A percentile compares a stretch with the other conserved stretches of the same genome.
These are phyloP conservation scores for Arxiozyma bovina DNA, from an alignment of 1,139 yeast genomes.

Conservation along the genomic window DNA sequence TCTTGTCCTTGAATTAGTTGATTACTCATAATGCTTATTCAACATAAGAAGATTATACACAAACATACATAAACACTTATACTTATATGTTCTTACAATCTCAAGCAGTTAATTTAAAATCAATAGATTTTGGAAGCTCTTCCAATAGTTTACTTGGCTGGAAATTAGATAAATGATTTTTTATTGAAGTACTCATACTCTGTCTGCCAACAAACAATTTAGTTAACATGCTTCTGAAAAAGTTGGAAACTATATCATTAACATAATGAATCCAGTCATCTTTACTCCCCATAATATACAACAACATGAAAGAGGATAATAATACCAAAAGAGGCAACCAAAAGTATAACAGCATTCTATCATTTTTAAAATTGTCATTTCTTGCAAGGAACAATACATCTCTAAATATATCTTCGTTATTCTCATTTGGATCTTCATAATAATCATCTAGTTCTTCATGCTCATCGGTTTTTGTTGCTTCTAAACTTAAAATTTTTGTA, in stretches of 20 bases:
- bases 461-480: slow-evolving; percentile 4
- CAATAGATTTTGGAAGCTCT: slow-evolving; percentile 2
- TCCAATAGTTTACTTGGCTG: slow-evolving; percentile 15
- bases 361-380: slow-evolving; percentile 59
- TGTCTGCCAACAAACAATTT: slow-evolving; percentile 62
- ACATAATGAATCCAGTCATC: slow-evolving; percentile 24
- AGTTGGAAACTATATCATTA: slow-evolving; percentile 36
- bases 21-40: background rate
- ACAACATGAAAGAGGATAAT: slow-evolving; percentile 44
- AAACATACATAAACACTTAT: background rate
- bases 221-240: slow-evolving; percentile 47
- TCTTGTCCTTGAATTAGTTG: background rate
- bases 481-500: slow-evolving; percentile 3
- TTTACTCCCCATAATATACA: slow-evolving; percentile 44
- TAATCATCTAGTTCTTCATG: slow-evolving; percentile 15
- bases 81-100: background rate
- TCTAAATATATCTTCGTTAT: slow-evolving; percentile 42
- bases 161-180: slow-evolving; percentile 26
- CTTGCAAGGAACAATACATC: slow-evolving; percentile 46
- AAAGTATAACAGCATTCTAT: slow-evolving; percentile 77
- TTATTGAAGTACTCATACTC: slow-evolving; percentile 51
- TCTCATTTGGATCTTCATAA: slow-evolving; percentile 34
- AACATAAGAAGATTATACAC: background rate
- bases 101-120: background rate
- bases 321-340: slow-evolving; percentile 69